Conservation (phyloP, 371 early-diverging fungal genomes). For the Sporodiniella umbellata region DNA sequence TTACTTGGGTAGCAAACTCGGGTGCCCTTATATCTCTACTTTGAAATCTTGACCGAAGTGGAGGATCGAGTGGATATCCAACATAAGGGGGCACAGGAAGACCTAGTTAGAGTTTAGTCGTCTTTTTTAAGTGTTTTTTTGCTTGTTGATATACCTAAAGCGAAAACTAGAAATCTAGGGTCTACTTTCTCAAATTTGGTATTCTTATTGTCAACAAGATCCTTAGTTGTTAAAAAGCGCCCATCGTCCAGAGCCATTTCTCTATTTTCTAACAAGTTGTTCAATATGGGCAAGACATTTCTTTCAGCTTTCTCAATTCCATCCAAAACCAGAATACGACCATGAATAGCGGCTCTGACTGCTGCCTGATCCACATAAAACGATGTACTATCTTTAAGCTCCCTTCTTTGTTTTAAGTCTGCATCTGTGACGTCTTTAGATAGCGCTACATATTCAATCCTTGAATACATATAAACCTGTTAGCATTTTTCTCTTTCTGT, state of each 20-base stretch:
- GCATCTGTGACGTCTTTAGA: slow-evolving; percentile 79
- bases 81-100: slow-evolving; percentile 78
- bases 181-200: slow-evolving; percentile 71
- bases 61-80: slow-evolving; percentile 82
- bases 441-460: slow-evolving; percentile 76
- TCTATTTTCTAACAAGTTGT: slow-evolving; percentile 84
- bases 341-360: slow-evolving; percentile 80
- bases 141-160: slow-evolving; percentile 47
- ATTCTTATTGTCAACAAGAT: slow-evolving; percentile 40
- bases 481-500: not conserved
- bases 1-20: slow-evolving; percentile 59
- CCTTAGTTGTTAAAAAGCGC: slow-evolving; percentile 70
- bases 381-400: slow-evolving; percentile 69
- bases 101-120: slow-evolving; percentile 22
- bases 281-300: slow-evolving; percentile 83
- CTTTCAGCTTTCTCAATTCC: slow-evolving; percentile 86
- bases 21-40: slow-evolving; percentile 63
- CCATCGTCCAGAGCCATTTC: slow-evolving; percentile 90
- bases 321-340: slow-evolving; percentile 77
- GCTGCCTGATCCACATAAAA: slow-evolving; percentile 77
- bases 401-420: slow-evolving; percentile 83
- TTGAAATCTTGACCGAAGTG: slow-evolving; percentile 81
- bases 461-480: no score
- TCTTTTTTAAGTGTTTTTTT: not conserved
- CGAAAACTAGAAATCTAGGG: slow-evolving; percentile 74